Evolutionary conservation across 164 flowering plant species (phyloP), one percentile per base, ranked within the genome.

Genomic region (Chimonanthus salicifolius): DNA sequence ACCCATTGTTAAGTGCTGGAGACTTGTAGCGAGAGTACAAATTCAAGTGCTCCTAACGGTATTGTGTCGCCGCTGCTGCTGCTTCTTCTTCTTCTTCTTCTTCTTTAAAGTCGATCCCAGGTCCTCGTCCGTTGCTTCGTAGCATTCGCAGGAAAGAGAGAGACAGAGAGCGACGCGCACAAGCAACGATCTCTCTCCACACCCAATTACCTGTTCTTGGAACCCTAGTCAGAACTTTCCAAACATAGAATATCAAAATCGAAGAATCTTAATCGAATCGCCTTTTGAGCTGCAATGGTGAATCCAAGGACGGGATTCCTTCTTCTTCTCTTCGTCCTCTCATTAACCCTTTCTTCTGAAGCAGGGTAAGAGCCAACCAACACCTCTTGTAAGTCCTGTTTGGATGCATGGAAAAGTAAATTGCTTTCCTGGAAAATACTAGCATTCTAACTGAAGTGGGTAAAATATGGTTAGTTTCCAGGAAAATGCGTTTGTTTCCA

Each of bases 271-370:
- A 81, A 77, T 74, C 69, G 3, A 6, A 58, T 48, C 64, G 33
- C 50, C 49, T 66, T 49, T 43, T 33, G 47, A 60, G 16, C 33
- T 70, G 70, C 72, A 63, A 88, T 89, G 97, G 87, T 83, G 82
- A 69, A 20, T 80, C 85, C 76, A 16, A 77, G 68, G 33, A 7
- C 62, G 8, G 58, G 46, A 15, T 7, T 70, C 5, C 58, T 78
- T n/a, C 50, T 74, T 44, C 21, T 66, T 13, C 15, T 74, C 47
- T 74, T 64, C 64, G 4, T 69, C 58, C 67, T 74, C 7, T 71
- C 71, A 13, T 45, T 13, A 18, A 3, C 71, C 15, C 45, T 71
- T 68, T 70, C 77, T 33, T 62, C 62, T 18, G 43, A 72, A 6
- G 75, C 69, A 18, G 79, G 79, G 79, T 77, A 73, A 58, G 71